Conservation (phyloP, 805 yeast species). For the Alloascoidea africana region DNA sequence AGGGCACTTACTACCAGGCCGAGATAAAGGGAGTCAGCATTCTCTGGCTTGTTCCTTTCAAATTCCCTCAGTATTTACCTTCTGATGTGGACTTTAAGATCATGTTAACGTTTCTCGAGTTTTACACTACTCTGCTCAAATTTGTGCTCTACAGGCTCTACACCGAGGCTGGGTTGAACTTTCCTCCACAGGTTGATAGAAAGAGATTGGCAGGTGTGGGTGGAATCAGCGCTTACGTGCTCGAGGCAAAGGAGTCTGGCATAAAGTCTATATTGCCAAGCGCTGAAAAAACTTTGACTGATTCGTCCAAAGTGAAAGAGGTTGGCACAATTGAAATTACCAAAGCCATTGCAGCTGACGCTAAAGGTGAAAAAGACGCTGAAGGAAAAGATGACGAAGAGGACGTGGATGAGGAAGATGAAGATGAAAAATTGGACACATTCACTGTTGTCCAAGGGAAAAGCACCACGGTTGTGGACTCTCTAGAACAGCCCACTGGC, state of each 20-base stretch:
- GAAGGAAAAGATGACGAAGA: constrained; percentile 22
- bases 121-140: constrained; percentile 83
- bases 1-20: constrained; percentile 95
- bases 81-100: constrained; percentile 89
- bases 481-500: constrained; percentile 55
- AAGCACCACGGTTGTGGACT: constrained; percentile 52
- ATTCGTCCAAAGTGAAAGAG: constrained; percentile 21
- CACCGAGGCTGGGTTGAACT: constrained; percentile 70
- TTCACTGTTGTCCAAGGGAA: constrained; percentile 39
- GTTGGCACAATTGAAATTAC: constrained; percentile 17
- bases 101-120: constrained; percentile 93
- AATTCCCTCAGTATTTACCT: constrained; percentile 92
- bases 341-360: constrained; percentile 33
- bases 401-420: constrained; percentile 22
- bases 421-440: constrained; percentile 39
- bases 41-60: constrained; percentile 94
- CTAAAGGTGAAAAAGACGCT: constrained; percentile 29
- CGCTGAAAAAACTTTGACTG: constrained; percentile 11
- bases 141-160: constrained; percentile 78
- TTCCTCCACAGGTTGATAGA: constrained; percentile 77
- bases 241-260: constrained; percentile 27
- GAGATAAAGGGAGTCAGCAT: constrained; percentile 80
- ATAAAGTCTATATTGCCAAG: constrained; percentile 24
- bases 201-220: constrained; percentile 73
- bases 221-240: constrained; percentile 71